Percentiles rank a stretch among this genome's conserved stretches.
Evolutionary conservation across 2,329 filamentous ascomycete species (phyloP).

Genomic region (Pleurostoma richardsiae): DNA sequence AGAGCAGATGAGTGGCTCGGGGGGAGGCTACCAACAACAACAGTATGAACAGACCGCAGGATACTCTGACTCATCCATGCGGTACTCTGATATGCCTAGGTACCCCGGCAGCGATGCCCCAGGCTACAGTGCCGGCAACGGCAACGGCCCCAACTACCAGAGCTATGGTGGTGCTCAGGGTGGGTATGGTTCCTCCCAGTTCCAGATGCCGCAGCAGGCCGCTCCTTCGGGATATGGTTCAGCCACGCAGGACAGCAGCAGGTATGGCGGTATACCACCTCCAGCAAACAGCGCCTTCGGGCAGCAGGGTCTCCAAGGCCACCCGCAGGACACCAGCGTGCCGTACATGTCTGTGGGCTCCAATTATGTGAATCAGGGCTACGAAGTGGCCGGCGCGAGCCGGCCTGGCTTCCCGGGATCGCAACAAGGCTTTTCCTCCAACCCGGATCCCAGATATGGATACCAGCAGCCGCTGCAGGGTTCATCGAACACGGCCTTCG

Average conservation of each 20-base stretch:
- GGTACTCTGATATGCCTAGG: constrained; percentile 33
- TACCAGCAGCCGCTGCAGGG: not conserved
- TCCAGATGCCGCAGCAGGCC: constrained; percentile 2
- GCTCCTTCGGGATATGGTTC: not conserved
- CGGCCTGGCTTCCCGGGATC: too few species aligned
- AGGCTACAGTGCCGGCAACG: constrained; percentile 34
- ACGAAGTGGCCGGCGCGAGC: not conserved
- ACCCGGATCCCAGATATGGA: too few species aligned
- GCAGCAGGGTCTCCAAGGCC: not conserved
- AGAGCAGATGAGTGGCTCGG: not conserved
- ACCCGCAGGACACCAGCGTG: constrained; percentile 8
- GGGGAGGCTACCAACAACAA: not conserved
- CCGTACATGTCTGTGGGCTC: constrained; percentile 22
- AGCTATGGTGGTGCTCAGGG: constrained; percentile 17
- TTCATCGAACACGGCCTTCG: constrained; percentile 21
- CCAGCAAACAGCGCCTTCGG: constrained; percentile 1
- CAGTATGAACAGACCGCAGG: constrained; percentile 20
- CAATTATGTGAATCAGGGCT: constrained; percentile 14
- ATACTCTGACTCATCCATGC: constrained; percentile 16
- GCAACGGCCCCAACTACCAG: constrained; percentile 9
- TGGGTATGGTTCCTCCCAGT: constrained; percentile 11
- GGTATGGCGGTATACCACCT: constrained; percentile 4
- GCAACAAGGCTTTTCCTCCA: too few species aligned
- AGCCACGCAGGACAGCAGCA: constrained; percentile 2
- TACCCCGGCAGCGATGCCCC: constrained; percentile 46